Base-by-base conservation (phyloP, 495 filamentous ascomycete genomes). In the Daldinia loculata region DNA sequence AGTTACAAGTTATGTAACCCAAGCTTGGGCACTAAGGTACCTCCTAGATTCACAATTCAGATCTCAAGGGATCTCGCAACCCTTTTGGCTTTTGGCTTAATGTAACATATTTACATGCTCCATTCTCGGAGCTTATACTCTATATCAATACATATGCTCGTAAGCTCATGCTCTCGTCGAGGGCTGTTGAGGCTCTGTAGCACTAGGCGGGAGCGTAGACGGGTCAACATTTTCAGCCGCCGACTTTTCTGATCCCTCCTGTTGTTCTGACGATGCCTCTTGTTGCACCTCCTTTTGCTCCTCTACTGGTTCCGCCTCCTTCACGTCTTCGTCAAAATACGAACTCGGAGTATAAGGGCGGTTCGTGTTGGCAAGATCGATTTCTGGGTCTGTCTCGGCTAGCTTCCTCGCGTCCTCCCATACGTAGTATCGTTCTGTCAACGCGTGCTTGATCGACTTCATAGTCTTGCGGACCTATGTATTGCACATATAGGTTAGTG, bases 341-440 rank as follows among this genome's bases (percentile, higher is more conserved):
- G 79, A 69, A 17, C 34, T 61, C 24, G 86, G 87, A 11, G 67
- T 77, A 72, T 86, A 91, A 50, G 84, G 80, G 22, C 73, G 77
- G 4, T 81, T 84, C 1, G 81, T 63, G 24, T 81, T 84, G 32
- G 76, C 80, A 6, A 92, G 75, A 73, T 92, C 78, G 52, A 93
- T 78, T 75, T 92, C 88, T 17, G 83, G 83, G 75, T 93, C 93
- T 8, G 81, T 80, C 76, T 86, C 80, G 7, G 92, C 94, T 66
- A 94, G 76, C 71, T 86, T 83, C 65, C 87, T 82, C 26, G 95
- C 95, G 71, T 95, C 92, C 72, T 94, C 88, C 92, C 93, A 98
- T 39, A 92, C 85, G 81, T 98, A 95, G 82, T 88, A 94, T 74
- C 95, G 85, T 78, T 98, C 95, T 39, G 91, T 94, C 61, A 98